Evolutionary conservation across 345 rosid genomes (phyloP), one percentile per base, ranked within the genome.

Genomic region (Populus alba): DNA sequence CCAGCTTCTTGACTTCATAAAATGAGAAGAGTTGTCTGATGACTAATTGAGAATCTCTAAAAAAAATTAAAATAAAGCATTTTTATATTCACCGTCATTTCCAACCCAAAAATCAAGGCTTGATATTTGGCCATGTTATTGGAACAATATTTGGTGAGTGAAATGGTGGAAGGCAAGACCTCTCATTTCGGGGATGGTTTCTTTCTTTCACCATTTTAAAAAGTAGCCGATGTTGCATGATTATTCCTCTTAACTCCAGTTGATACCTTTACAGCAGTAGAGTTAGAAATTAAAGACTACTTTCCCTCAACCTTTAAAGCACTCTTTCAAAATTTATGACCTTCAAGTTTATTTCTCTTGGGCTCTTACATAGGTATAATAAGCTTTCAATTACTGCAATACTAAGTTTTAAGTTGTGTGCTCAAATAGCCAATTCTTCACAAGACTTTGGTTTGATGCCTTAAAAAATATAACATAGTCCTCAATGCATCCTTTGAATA

Each of bases 211-310:
- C 5, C 29, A 0, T 59, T 25, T n/a, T 59, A 2, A 25, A 25
- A 59, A n/a, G 65, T 20, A 7, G 5, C 0, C 1, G 0, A 0
- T 59, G 3, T n/a, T 4, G 0, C 53, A 47, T 5, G 5, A 2
- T 31, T 3, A 31, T 31, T 31, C 33, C 33, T 31, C 33, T 31
- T 31, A 31, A 31, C 33, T 31, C 3, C 0, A 31, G 33, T 31
- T 31, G 33, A 3, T 31, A 31, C 33, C 33, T 31, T 31, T 31
- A 31, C 3, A 31, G 3, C 3, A 31, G 3, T 31, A 31, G 0
- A 31, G 3, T 31, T 31, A 31, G 3, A 31, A 2, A 31, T 0
- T 31, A 31, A 31, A 59, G 1, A 59, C 0, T 59, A 3, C 0
- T 23, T 59, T 20, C 15, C 29, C 29, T 59, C 9, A 3, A 23